Conservation (phyloP, 805 yeast species). For the Teunomyces barrocoloradensis region DNA sequence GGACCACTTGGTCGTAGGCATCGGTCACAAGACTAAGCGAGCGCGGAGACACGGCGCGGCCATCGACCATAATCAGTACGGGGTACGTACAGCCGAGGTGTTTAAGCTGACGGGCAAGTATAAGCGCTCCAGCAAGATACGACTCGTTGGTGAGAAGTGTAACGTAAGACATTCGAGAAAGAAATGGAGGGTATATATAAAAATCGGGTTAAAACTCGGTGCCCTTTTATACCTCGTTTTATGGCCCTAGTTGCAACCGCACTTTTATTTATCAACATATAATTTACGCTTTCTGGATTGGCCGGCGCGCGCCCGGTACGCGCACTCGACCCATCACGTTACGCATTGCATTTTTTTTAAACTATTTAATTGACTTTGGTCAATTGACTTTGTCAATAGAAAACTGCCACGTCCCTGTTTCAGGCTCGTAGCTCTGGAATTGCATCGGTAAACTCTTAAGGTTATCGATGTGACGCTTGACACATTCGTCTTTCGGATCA, state of each 20-base stretch:
- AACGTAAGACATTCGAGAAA: conserved; percentile 15
- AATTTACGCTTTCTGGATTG: not conserved
- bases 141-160: conserved; percentile 31
- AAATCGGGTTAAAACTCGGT: too few relatives aligned
- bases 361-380: not conserved
- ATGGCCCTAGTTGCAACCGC: conserved; percentile 4
- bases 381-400: not conserved
- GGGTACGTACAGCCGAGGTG: conserved; percentile 15
- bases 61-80: conserved; percentile 19
- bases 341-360: not conserved
- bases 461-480: conserved; percentile 64
- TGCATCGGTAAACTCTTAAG: conserved; percentile 59
- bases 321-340: not conserved
- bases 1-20: conserved; percentile 25
- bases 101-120: conserved; percentile 24
- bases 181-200: too few relatives aligned
- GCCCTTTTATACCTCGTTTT: too few relatives aligned
- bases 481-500: conserved; percentile 73
- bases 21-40: conserved; percentile 17
- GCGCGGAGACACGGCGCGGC: conserved; percentile 12
- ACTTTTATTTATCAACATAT: not conserved
- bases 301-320: not conserved
- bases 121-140: conserved; percentile 38
- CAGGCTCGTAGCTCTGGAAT: conserved; percentile 76
- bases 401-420: conserved; percentile 70